Conservation (phyloP, 352 stramenopile species). For the Pythium phragmiticola region DNA sequence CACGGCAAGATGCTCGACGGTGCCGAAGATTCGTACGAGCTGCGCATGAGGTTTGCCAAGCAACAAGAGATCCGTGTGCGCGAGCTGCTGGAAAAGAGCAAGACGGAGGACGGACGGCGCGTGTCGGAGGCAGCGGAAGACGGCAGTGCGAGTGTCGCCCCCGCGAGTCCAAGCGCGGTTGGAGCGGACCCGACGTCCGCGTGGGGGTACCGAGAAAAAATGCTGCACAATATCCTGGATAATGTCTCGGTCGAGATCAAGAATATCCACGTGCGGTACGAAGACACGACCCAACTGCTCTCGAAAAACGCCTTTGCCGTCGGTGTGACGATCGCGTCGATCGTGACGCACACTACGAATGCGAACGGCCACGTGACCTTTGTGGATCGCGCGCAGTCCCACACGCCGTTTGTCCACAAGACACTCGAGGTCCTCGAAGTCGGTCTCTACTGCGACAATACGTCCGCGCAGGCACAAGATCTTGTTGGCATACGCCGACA, state of each 20-base stretch:
- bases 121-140: constrained; percentile 26
- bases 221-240: constrained; percentile 80
- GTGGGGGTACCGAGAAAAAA: constrained; percentile 81
- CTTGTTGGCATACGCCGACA: constrained; percentile 27
- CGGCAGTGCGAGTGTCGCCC: not conserved
- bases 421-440: constrained; percentile 55
- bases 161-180: not conserved
- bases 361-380: constrained; percentile 79
- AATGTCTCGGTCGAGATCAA: constrained; percentile 82
- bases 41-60: constrained; percentile 72
- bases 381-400: constrained; percentile 69
- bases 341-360: constrained; percentile 72
- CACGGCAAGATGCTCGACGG: constrained; percentile 28
- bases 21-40: constrained; percentile 51
- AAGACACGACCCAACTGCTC: constrained; percentile 68
- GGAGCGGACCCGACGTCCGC: constrained; percentile 47
- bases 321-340: constrained; percentile 74
- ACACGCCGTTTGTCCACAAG: constrained; percentile 83
- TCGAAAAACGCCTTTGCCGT: constrained; percentile 60
- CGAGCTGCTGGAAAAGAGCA: constrained; percentile 72
- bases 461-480: constrained; percentile 24
- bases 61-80: constrained; percentile 80
- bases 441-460: constrained; percentile 70
- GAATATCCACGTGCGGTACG: constrained; percentile 83
- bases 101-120: constrained; percentile 38